Evolutionary conservation across 805 yeast species (phyloP).

Genomic region (Lipomyces chichibuensis): DNA sequence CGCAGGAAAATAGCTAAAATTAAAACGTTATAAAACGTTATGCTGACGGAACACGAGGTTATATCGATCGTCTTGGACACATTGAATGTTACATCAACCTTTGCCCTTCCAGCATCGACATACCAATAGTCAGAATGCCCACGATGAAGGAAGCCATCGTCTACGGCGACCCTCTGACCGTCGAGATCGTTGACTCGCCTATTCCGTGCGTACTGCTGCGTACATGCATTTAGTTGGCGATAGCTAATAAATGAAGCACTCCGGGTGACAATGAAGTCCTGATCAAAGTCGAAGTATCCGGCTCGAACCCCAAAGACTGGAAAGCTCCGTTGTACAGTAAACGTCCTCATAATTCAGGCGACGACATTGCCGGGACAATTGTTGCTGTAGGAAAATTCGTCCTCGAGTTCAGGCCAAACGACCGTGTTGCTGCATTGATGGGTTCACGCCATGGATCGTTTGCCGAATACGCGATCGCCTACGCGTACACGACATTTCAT

Average conservation of each 20-base stretch:
- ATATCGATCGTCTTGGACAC: no score
- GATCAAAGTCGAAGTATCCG: slow-evolving; percentile 31
- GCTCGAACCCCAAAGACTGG: slow-evolving; percentile 35
- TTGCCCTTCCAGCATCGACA: background rate
- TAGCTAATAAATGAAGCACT: background rate
- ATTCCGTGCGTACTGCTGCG: slow-evolving; percentile 5
- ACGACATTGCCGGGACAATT: slow-evolving; percentile 30
- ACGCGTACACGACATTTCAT: slow-evolving; percentile 23
- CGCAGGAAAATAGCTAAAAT: no score
- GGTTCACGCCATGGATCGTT: slow-evolving; percentile 24
- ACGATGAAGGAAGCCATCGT: slow-evolving; percentile 19
- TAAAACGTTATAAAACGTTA: no score
- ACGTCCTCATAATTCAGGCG: slow-evolving; percentile 27
- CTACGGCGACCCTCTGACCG: background rate
- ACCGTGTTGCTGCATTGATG: slow-evolving; percentile 33
- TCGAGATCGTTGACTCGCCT: slow-evolving; percentile 4
- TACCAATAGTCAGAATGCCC: background rate
- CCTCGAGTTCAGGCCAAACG: slow-evolving; percentile 23
- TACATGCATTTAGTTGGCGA: background rate
- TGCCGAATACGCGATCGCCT: slow-evolving; percentile 29
- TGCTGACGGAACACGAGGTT: no score
- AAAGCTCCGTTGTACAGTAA: slow-evolving; percentile 13
- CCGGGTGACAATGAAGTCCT: slow-evolving; percentile 23
- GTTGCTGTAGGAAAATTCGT: slow-evolving; percentile 27
- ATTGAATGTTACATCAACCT: no score